Evolutionary conservation across 192 early-diverging fungal genomes (phyloP), one percentile per base, ranked within the genome.

Genomic region (Gonapodya prolifera): DNA sequence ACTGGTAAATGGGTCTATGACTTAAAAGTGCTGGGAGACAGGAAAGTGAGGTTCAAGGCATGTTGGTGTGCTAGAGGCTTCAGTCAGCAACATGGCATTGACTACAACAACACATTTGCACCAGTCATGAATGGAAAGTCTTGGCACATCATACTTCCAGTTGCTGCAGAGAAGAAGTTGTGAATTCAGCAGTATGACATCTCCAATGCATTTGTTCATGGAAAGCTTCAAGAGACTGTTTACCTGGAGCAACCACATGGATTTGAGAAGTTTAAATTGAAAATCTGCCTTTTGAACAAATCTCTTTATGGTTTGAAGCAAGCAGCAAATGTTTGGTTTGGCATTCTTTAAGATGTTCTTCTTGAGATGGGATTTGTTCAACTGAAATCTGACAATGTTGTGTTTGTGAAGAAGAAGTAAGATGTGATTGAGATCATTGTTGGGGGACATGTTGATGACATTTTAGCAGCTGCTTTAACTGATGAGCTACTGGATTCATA

Each of bases 31-130:
- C 45, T 61, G n/a, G n/a, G n/a, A n/a, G n/a, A n/a, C n/a, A n/a
- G n/a, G n/a, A n/a, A n/a, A n/a, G n/a, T n/a, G n/a, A n/a, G 74
- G 23, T 75, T 80, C 81, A 85, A 85, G 36, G 77, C 77, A 0
- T 78, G 76, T 16, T 76, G 82, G 2, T 83, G 83, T 0, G 77
- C 80, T 0, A 70, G 76, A 78, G 83, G 84, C 0, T 85, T 80
- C 77, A 76, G 77, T 2, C 84, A 85, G 76, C 28, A 70, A 30
- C 33, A 35, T 2, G 81, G 81, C 28, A 76, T 85, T 30, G 79
- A 83, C 79, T 85, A 70, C 75, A 32, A 82, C 0, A 81, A 86
- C 69, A 86, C 80, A 8, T 85, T 78, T 74, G 74, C 84, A 0
- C 84, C 86, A 2, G 84, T 85, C 35, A 79, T 82, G 71, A 79